Base-by-base conservation (phyloP, 2,329 filamentous ascomycete species). In the Aureobasidium uvarum region DNA sequence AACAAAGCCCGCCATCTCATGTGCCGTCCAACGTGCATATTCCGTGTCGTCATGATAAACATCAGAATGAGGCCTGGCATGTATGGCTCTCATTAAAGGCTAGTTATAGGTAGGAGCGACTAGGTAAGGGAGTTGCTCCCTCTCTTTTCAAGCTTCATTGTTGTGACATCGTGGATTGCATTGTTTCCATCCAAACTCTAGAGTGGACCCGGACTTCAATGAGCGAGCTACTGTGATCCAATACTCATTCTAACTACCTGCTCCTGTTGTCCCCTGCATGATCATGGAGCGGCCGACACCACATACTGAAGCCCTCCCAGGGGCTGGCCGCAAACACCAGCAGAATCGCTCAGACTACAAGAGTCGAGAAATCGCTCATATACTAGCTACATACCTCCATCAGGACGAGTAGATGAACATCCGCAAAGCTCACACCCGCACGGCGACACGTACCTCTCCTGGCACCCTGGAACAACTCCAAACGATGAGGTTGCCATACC, bases 261-360 rank as follows among this genome's bases (percentile, higher is more conserved):
- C 2, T 14, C 3, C 13, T 28, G 20, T 10, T 16, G 25, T 25
- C 25, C 25, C 11, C 13, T 16, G 20, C 25, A 4, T 25, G 5
- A 39, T 36, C 3, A 62, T 69, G 48, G 75, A 75, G 13, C 67
- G 65, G 38, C 72, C 74, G 14, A 76, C 74, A n/a, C 74, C 74
- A 20, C 68, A 72, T 20, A 68, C 71, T 7, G 72, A 74, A 31
- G 71, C 74, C 5, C 66, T 76, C 7, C 75, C 74, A 18, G 76
- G 58, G 74, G 70, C 5, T 77, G 74, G 74, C 72, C 74, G 58
- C 73, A 75, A 18, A 77, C 75, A 54, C 73, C 75, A 18, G 70
- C 68, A 23, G 70, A 73, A n/a, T 45, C 67, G 20, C 11, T 48
- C 3, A 48, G 41, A 59, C 55, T 38, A 36, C 55, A 28, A 25